Conservation (phyloP, 495 filamentous ascomycete genomes). For the Articulospora tetracladia region DNA sequence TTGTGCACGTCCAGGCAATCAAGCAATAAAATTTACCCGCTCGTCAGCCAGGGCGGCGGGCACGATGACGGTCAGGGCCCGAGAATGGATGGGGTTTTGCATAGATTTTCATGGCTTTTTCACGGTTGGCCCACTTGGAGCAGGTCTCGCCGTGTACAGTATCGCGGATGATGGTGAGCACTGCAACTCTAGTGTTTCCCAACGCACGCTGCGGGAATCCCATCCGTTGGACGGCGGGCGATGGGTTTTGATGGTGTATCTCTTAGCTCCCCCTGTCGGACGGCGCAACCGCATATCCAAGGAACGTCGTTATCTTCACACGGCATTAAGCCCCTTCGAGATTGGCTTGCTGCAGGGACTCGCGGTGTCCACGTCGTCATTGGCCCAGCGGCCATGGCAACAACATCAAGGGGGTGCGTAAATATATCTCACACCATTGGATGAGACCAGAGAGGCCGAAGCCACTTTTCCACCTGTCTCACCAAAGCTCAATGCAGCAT, state of each 20-base stretch:
- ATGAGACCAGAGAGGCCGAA: neutral
- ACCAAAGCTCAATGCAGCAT: too few relatives aligned
- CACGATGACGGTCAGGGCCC: too few relatives aligned
- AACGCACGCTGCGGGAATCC: too few relatives aligned
- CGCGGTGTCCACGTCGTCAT: neutral
- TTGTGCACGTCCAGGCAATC: neutral
- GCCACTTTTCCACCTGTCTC: too few relatives aligned
- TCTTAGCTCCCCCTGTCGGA: neutral
- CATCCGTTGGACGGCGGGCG: too few relatives aligned
- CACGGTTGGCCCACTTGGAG: too few relatives aligned
- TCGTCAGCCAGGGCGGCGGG: too few relatives aligned
- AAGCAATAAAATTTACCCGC: neutral
- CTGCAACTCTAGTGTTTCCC: too few relatives aligned
- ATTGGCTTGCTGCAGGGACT: neutral
- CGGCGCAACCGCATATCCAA: neutral
- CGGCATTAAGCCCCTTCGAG: neutral
- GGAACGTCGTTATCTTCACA: neutral
- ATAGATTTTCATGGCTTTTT: too few relatives aligned
- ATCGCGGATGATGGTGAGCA: too few relatives aligned
- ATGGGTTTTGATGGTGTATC: neutral
- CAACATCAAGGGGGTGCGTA: neutral
- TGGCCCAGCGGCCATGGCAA: neutral
- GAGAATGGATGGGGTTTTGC: too few relatives aligned
- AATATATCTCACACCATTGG: neutral
- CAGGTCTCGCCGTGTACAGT: too few relatives aligned